Base-by-base conservation (phyloP, 1,284 basidiomycete genomes). In the Heterobasidion parviporum region DNA sequence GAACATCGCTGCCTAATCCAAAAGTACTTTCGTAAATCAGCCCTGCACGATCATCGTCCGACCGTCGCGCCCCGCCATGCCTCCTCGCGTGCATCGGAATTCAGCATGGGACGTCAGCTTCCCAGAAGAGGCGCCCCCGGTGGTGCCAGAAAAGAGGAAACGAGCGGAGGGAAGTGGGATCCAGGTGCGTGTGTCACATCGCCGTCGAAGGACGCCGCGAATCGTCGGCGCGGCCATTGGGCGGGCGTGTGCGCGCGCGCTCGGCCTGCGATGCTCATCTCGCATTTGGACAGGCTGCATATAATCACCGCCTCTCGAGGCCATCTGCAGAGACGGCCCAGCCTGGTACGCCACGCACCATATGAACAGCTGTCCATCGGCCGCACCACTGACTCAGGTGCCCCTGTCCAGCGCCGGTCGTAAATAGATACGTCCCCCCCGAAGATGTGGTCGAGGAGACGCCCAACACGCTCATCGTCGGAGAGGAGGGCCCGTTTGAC, bases 401-500 rank as follows among this genome's bases (percentile, higher is more conserved):
- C 43, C 43, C 14, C 14, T 14, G 16, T 14, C 14, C 43, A 44
- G 16, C 43, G 43, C 16, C 43, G 14, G 43, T 14, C 16, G 43
- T 16, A 14, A 16, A 14, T 15, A 16, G 43, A 16, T 44, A 44
- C 43, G 43, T 44, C 43, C 14, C 14, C 43, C 43, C 43, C 26
- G 26, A 26, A 60, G 69, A 61, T 60, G 78, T 71, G 47, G 53
- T 67, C 43, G 16, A 41, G 12, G 74, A 74, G 57, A 61, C 59
- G 6, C 54, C 45, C 0, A 59, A 66, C 9, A 55, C 66, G 62
- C 69, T 72, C 14, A 45, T 75, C 35, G 59, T 66, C 20, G 71
- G 69, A 3, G 74, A 76, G 54, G 68, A 69, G 38, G 53, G 52
- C 5, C 63, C 66, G 33, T 59, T 59, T 0, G 60, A 50, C 1